Conservation (phyloP, 768 basidiomycete genomes). For the Boletus sp. region DNA sequence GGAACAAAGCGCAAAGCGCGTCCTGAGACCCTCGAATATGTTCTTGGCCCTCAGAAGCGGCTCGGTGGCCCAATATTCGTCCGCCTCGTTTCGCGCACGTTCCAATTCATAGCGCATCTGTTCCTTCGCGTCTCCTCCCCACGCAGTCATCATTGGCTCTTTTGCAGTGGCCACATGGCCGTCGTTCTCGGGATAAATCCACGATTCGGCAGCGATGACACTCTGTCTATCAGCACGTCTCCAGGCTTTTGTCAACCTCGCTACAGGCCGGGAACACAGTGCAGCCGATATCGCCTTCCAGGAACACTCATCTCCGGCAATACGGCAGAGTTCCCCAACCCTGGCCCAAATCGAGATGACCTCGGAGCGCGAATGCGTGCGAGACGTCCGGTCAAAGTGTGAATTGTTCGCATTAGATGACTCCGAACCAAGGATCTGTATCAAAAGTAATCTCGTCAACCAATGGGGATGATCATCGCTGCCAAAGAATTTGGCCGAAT, state of each 20-base stretch:
- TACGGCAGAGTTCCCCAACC: slow-evolving; percentile 68
- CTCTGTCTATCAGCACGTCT: slow-evolving; percentile 63
- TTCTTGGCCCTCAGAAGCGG: slow-evolving; percentile 40
- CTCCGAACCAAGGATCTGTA: slow-evolving; percentile 68
- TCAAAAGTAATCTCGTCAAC: slow-evolving; percentile 69
- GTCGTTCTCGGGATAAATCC: slow-evolving; percentile 51
- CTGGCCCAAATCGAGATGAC: slow-evolving; percentile 70
- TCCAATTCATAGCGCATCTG: slow-evolving; percentile 47
- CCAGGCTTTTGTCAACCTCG: slow-evolving; percentile 78
- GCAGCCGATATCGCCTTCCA: slow-evolving; percentile 74
- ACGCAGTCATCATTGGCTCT: slow-evolving; percentile 55
- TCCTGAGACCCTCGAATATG: slow-evolving; percentile 53
- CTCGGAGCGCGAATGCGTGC: slow-evolving; percentile 69
- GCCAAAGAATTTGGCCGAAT: slow-evolving; percentile 51
- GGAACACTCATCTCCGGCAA: slow-evolving; percentile 73
- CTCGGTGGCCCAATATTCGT: slow-evolving; percentile 42
- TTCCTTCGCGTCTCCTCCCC: slow-evolving; percentile 60
- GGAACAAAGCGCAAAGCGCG: slow-evolving; percentile 49
- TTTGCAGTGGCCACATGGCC: slow-evolving; percentile 26
- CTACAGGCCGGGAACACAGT: slow-evolving; percentile 69
- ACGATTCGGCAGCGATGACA: slow-evolving; percentile 57
- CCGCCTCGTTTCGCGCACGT: slow-evolving; percentile 43
- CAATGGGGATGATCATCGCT: slow-evolving; percentile 73
- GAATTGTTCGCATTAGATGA: slow-evolving; percentile 33
- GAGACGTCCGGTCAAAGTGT: slow-evolving; percentile 41